Conservation (phyloP, 441 rosid genomes). For the Eugenia klotzschiana region DNA sequence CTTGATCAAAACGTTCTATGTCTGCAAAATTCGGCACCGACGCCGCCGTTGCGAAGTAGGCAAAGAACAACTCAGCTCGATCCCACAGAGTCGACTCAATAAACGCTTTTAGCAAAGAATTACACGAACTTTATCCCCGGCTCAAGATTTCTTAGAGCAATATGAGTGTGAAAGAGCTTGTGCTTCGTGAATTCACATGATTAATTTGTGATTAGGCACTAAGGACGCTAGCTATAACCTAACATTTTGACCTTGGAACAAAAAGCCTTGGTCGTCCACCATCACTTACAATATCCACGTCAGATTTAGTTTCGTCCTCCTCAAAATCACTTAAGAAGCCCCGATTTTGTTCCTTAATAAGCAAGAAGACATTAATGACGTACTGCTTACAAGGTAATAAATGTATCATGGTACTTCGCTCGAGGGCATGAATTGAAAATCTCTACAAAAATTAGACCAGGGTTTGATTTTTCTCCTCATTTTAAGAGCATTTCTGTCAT, state of each 20-base stretch:
- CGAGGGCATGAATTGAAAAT: neutral
- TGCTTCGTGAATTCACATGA: neutral
- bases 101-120: too few relatives aligned
- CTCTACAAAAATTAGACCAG: neutral
- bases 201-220: neutral
- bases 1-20: too few relatives aligned
- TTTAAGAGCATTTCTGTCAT: neutral
- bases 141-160: neutral
- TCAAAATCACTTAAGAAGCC: neutral
- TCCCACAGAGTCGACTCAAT: too few relatives aligned
- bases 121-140: too few relatives aligned
- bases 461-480: neutral
- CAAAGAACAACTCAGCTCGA: too few relatives aligned
- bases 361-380: neutral
- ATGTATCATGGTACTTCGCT: neutral
- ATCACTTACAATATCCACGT: neutral
- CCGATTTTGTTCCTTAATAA: neutral
- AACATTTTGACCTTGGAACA: neutral
- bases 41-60: too few relatives aligned
- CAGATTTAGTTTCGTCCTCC: neutral
- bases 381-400: neutral
- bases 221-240: neutral
- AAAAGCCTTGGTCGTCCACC: neutral
- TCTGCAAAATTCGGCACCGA: too few relatives aligned
- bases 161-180: neutral